These are phyloP conservation scores for Rubus parviflorus DNA, from an alignment of 306 rosid species.

Conservation along the genomic window DNA sequence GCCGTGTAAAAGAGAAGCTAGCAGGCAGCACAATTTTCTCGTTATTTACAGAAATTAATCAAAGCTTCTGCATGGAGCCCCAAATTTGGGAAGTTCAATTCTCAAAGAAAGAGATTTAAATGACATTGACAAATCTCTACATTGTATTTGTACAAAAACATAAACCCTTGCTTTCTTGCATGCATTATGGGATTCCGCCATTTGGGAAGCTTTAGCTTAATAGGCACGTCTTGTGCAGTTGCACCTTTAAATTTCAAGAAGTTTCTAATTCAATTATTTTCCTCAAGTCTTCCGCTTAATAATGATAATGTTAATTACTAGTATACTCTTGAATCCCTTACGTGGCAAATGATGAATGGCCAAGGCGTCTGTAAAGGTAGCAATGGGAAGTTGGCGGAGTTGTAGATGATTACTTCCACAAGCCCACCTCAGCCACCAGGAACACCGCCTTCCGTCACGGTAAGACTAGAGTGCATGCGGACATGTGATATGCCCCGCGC, in stretches of 20 bases:
- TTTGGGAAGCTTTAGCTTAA: background rate
- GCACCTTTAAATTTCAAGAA: background rate
- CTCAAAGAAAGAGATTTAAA: background rate
- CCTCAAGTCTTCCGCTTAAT: background rate
- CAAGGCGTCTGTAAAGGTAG: background rate
- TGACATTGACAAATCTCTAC: background rate
- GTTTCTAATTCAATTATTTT: background rate
- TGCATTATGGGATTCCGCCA: background rate
- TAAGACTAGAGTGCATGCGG: background rate
- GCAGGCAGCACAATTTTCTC: background rate
- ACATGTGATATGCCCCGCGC: conserved; percentile 14
- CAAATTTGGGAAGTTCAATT: background rate
- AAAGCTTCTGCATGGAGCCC: background rate
- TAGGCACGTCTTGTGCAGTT: background rate
- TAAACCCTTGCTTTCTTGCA: background rate
- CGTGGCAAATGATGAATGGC: background rate
- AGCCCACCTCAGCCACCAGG: background rate
- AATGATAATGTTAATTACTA: background rate
- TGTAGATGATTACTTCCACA: background rate
- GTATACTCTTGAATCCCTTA: background rate
- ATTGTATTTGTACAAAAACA: background rate
- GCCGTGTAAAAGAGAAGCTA: background rate
- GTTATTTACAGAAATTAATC: background rate
- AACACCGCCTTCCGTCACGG: conserved; percentile 21
- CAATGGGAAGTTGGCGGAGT: background rate